Percentiles rank a stretch among this genome's conserved stretches.
phyloP scores from a whole-genome alignment of 345 rosid species.

The Syzygium aromaticum region DNA sequence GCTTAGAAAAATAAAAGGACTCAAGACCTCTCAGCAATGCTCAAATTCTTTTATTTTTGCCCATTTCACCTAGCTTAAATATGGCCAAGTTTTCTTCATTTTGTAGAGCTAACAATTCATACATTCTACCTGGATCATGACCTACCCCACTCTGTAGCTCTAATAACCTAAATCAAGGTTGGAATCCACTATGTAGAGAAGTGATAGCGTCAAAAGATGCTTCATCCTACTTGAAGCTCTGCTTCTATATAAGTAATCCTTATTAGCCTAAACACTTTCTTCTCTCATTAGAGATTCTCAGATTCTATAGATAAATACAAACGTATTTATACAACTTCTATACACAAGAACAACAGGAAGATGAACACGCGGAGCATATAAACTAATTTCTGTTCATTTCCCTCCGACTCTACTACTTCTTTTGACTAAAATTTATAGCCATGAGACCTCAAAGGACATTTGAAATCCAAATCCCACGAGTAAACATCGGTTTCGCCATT shows the following conservation, averaged over 20 bases:
- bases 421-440: not conserved
- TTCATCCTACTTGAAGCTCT: no score
- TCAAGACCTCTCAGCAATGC: not conserved
- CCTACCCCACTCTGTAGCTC: not conserved
- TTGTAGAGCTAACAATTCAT: not conserved
- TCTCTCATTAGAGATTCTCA: not conserved
- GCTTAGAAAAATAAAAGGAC: not conserved
- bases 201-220: no score
- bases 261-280: no score
- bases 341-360: not conserved
- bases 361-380: not conserved
- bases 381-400: not conserved
- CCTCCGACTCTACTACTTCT: not conserved
- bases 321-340: not conserved
- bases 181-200: no score
- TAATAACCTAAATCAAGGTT: no score
- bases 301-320: not conserved
- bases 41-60: not conserved
- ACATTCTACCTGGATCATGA: not conserved
- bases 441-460: not conserved
- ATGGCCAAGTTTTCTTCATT: not conserved
- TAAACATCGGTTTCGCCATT: not conserved
- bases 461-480: not conserved
- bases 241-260: no score
- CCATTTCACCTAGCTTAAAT: not conserved